These are phyloP conservation scores for Microcyclospora pomicola DNA, from an alignment of 2,329 filamentous ascomycete species.

Conservation along the genomic window DNA sequence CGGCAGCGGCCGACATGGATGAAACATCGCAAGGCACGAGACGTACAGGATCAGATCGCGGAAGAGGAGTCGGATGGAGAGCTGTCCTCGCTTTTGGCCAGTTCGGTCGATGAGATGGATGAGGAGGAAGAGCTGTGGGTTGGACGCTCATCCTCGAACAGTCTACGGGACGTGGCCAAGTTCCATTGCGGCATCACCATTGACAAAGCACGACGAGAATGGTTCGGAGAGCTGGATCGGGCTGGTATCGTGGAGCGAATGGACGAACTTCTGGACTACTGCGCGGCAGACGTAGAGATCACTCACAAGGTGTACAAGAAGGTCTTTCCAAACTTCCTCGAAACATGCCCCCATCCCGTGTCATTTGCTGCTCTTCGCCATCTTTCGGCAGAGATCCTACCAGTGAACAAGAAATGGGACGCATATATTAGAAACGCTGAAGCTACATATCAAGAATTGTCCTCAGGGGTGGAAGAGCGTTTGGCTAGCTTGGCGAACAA, in stretches of 20 bases:
- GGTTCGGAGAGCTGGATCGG: slow-evolving; percentile 71
- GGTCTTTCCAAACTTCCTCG: slow-evolving; percentile 78
- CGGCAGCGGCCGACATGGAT: slow-evolving; percentile 93
- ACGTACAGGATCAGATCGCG: slow-evolving; percentile 66
- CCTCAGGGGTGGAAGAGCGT: slow-evolving; percentile 63
- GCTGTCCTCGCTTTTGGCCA: slow-evolving; percentile 55
- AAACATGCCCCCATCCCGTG: slow-evolving; percentile 88
- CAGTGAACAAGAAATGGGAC: slow-evolving; percentile 79
- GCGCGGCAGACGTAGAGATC: slow-evolving; percentile 81
- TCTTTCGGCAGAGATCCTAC: slow-evolving; percentile 83
- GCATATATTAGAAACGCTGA: slow-evolving; percentile 74
- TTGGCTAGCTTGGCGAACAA: slow-evolving; percentile 60
- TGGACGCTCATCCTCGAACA: slow-evolving; percentile 87
- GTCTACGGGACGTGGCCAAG: slow-evolving; percentile 83
- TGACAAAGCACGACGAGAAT: slow-evolving; percentile 75
- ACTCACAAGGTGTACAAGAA: slow-evolving; percentile 91
- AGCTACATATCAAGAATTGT: slow-evolving; percentile 63
- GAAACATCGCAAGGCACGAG: slow-evolving; percentile 83
- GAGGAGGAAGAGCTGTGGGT: slow-evolving; percentile 96
- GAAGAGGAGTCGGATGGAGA: slow-evolving; percentile 58
- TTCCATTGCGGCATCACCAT: slow-evolving; percentile 88
- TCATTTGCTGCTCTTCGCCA: slow-evolving; percentile 91
- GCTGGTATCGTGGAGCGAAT: slow-evolving; percentile 55
- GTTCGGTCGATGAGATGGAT: slow-evolving; percentile 43
- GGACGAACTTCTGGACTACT: slow-evolving; percentile 81